These are phyloP conservation scores for Aquilaria yunnanensis DNA, from an alignment of 345 rosid genomes.

Conservation along the genomic window DNA sequence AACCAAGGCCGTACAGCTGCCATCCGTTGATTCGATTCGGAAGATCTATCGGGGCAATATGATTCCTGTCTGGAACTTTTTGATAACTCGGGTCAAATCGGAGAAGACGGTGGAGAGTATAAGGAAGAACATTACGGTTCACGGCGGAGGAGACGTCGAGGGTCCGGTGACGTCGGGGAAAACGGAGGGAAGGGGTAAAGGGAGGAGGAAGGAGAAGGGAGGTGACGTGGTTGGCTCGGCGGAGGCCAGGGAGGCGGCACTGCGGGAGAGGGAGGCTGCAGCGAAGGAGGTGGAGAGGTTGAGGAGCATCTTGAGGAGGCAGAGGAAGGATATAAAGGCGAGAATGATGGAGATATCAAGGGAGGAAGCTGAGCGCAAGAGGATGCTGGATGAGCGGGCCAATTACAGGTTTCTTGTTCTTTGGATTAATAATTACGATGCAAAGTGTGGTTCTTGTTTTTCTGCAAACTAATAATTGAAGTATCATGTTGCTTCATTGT, in stretches of 20 bases:
- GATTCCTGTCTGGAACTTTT: constrained; percentile 72
- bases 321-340: constrained; percentile 76
- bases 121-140: constrained; percentile 68
- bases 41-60: constrained; percentile 82
- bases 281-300: constrained; percentile 77
- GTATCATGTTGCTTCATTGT: no score
- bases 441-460: not conserved
- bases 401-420: constrained; percentile 55
- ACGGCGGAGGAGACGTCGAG: constrained; percentile 42
- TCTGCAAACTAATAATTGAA: no score
- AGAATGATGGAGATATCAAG: constrained; percentile 88
- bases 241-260: constrained; percentile 59
- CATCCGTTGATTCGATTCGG: constrained; percentile 59
- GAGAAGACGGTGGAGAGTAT: constrained; percentile 79
- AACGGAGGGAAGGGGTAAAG: constrained; percentile 43
- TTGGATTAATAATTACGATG: not conserved
- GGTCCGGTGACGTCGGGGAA: constrained; percentile 31
- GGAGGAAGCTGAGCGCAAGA: constrained; percentile 90
- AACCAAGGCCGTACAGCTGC: constrained; percentile 48
- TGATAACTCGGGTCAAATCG: constrained; percentile 67
- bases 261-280: constrained; percentile 65
- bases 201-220: constrained; percentile 57
- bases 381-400: constrained; percentile 87
- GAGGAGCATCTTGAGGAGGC: constrained; percentile 70
- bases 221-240: constrained; percentile 26